These are phyloP conservation scores for Solanum medicagineum DNA, from an alignment of 257 asterid genomes.

Conservation along the genomic window DNA sequence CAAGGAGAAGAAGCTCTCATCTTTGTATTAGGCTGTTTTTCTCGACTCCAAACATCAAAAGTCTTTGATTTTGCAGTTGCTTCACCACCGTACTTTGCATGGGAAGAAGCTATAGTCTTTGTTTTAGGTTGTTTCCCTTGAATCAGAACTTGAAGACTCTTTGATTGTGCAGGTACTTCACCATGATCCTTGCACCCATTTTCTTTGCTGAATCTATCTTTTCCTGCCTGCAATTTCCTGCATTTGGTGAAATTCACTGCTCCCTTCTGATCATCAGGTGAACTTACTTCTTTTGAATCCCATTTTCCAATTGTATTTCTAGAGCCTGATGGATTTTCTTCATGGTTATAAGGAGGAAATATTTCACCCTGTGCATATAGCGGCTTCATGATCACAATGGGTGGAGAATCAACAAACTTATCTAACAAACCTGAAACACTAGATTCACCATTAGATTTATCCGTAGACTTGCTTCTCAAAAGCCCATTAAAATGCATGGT, in stretches of 20 bases:
- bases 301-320: background rate
- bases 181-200: background rate
- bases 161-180: background rate
- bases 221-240: background rate
- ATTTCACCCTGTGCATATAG: background rate
- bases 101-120: background rate
- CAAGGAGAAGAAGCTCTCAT: background rate
- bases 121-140: background rate
- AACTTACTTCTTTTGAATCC: background rate
- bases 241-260: background rate
- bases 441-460: conserved; percentile 6
- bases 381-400: conserved; percentile 10
- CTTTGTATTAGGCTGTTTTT: background rate
- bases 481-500: conserved; percentile 48
- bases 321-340: background rate
- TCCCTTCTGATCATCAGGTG: background rate
- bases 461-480: conserved; percentile 14
- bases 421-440: conserved; percentile 10
- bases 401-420: conserved; percentile 20
- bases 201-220: background rate
- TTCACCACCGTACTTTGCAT: background rate
- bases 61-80: background rate
- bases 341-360: background rate
- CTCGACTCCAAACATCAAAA: background rate
- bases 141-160: background rate